A percentile compares a stretch with the other conserved stretches of the same genome.
Evolutionary conservation across 805 yeast species (phyloP).

Genomic region (Wickerhamiella sorbophila): DNA sequence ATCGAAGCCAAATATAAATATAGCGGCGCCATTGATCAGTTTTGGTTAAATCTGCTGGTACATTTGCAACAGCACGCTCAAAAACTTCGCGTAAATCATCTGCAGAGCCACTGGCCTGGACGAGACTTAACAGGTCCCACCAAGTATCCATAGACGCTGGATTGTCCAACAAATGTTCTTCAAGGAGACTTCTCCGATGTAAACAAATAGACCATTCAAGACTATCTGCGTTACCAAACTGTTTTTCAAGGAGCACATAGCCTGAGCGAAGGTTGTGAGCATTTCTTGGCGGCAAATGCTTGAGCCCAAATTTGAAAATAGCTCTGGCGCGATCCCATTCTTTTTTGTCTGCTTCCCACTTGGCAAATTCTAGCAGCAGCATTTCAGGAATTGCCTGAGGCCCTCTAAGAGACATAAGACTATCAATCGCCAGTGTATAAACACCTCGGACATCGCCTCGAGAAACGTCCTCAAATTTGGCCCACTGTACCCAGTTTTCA

Average conservation of each 20-base stretch:
- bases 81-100: constrained; percentile 27
- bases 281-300: constrained; percentile 30
- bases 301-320: constrained; percentile 39
- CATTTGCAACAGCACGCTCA: constrained; percentile 31
- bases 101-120: constrained; percentile 28
- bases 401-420: constrained; percentile 24
- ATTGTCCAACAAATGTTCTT: constrained; percentile 30
- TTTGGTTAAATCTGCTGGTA: constrained; percentile 27
- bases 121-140: constrained; percentile 57
- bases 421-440: constrained; percentile 52
- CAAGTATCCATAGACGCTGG: constrained; percentile 51
- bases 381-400: constrained; percentile 25
- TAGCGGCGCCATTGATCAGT: constrained; percentile 52
- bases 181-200: constrained; percentile 45
- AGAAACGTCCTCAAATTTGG: constrained; percentile 46
- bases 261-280: constrained; percentile 29
- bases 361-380: constrained; percentile 42
- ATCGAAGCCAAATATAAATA: constrained; percentile 55
- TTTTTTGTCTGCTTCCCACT: constrained; percentile 48
- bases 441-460: constrained; percentile 44
- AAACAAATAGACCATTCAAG: constrained; percentile 38
- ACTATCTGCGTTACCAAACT: constrained; percentile 40
- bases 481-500: constrained; percentile 64
- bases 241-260: constrained; percentile 49
- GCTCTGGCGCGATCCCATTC: constrained; percentile 52